Evolutionary conservation across 2,329 filamentous ascomycete species (phyloP).

Genomic region (Penicillium nordicum): DNA sequence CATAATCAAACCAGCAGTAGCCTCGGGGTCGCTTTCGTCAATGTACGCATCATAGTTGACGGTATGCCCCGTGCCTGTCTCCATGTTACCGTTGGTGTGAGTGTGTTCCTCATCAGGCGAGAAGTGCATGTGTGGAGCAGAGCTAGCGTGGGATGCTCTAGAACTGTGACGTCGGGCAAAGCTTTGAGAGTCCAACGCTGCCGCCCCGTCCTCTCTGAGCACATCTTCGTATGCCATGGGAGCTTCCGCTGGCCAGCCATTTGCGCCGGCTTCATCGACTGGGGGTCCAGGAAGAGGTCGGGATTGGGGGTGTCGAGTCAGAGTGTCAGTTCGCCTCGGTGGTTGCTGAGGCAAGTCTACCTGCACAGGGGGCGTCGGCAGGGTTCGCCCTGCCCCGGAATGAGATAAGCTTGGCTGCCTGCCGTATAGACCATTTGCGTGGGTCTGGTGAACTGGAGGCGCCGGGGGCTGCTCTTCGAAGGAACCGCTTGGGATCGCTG

Average conservation of each 20-base stretch:
- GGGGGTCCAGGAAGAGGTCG: slow-evolving; percentile 60
- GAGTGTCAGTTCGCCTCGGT: slow-evolving; percentile 51
- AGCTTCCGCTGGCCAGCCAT: slow-evolving; percentile 10
- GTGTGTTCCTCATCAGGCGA: slow-evolving; percentile 46
- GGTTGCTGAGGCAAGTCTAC: slow-evolving; percentile 50
- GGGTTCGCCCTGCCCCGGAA: slow-evolving; percentile 36
- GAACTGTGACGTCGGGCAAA: slow-evolving; percentile 26
- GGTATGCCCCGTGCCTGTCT: slow-evolving; percentile 44
- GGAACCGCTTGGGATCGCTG: slow-evolving; percentile 16
- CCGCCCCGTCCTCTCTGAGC: slow-evolving; percentile 56
- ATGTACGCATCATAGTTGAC: slow-evolving; percentile 50
- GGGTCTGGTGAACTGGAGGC: slow-evolving; percentile 32
- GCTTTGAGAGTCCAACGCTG: slow-evolving; percentile 41
- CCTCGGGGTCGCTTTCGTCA: slow-evolving; percentile 86
- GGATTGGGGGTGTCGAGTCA: slow-evolving; percentile 55
- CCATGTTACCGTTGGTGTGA: slow-evolving; percentile 49
- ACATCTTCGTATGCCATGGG: slow-evolving; percentile 52
- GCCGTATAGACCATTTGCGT: slow-evolving; percentile 25
- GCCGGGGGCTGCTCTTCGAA: slow-evolving; percentile 33
- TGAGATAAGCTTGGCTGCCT: slow-evolving; percentile 30
- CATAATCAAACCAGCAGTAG: slow-evolving; percentile 75
- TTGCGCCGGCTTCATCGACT: slow-evolving; percentile 38
- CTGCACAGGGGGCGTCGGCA: slow-evolving; percentile 50
- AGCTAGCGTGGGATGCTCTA: slow-evolving; percentile 22
- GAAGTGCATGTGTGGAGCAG: slow-evolving; percentile 25